These are phyloP conservation scores for Gastroboletus turbinatus DNA, from an alignment of 1,284 basidiomycete species.

Conservation along the genomic window DNA sequence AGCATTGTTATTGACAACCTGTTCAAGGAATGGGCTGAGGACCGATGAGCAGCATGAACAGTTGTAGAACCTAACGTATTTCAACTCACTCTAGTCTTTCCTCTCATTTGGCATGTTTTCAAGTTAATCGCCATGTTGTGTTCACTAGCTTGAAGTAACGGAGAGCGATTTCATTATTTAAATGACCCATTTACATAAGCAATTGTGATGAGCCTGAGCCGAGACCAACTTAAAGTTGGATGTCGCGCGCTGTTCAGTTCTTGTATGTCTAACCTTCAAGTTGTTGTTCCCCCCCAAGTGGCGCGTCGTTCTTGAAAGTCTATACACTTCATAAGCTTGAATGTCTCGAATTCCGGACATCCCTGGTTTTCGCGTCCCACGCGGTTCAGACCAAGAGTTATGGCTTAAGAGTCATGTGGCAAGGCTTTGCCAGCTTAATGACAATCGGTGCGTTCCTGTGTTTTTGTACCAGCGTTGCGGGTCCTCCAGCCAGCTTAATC, in stretches of 20 bases:
- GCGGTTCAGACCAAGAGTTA: constrained; percentile 53
- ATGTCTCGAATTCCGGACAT: constrained; percentile 61
- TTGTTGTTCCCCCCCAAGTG: background rate
- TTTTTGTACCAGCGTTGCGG: background rate
- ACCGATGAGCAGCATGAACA: constrained; percentile 53
- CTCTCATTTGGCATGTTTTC: constrained; percentile 20
- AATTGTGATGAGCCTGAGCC: background rate
- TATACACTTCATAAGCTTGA: background rate
- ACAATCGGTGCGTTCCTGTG: constrained; percentile 48
- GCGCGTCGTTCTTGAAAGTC: constrained; percentile 11
- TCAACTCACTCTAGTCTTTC: constrained; percentile 17
- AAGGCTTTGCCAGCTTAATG: constrained; percentile 60
- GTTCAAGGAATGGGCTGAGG: constrained; percentile 84
- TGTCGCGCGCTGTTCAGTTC: background rate
- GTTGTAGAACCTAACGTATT: constrained; percentile 31
- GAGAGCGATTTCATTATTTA: background rate
- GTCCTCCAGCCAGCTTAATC: constrained; percentile 6
- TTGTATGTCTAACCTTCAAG: constrained; percentile 5
- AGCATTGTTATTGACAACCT: constrained; percentile 12
- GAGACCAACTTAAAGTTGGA: background rate
- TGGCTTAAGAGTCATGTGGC: constrained; percentile 69
- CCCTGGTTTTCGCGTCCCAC: constrained; percentile 58
- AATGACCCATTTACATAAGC: constrained; percentile 29
- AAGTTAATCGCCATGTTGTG: constrained; percentile 18
- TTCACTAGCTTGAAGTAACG: background rate